phyloP scores from a whole-genome alignment of 306 rosid genomes.

The Pterocarpus macrocarpus region DNA sequence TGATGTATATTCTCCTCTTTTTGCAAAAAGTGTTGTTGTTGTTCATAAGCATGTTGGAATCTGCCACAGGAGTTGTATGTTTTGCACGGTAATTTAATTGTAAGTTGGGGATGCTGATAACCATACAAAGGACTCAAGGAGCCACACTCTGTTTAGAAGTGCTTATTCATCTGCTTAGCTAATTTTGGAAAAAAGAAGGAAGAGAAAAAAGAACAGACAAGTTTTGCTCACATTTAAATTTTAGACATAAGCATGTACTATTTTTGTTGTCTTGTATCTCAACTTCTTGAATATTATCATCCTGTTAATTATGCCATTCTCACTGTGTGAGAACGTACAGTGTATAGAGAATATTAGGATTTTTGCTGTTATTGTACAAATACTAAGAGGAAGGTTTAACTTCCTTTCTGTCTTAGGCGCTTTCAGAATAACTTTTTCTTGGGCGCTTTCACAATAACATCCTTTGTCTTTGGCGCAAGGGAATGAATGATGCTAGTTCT shows the following conservation, averaged over 20 bases:
- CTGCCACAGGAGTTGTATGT: conserved; percentile 25
- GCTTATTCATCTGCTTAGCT: conserved; percentile 31
- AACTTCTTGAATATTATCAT: conserved; percentile 37
- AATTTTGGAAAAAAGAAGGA: not conserved
- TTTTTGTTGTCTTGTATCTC: conserved; percentile 38
- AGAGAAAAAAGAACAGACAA: not conserved
- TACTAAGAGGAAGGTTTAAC: conserved; percentile 17
- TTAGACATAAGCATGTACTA: conserved; percentile 34
- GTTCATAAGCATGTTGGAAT: conserved; percentile 17
- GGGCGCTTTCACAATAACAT: conserved; percentile 14
- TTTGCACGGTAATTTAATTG: conserved; percentile 42
- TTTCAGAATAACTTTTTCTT: not conserved
- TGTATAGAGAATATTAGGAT: conserved; percentile 16
- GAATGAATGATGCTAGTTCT: conserved; percentile 8
- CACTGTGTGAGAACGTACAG: conserved; percentile 43
- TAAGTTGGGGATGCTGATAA: conserved; percentile 43
- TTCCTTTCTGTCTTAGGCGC: not conserved
- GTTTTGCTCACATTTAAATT: conserved; percentile 25
- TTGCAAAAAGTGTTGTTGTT: conserved; percentile 33
- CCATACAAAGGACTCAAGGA: conserved; percentile 16
- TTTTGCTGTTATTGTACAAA: conserved; percentile 33
- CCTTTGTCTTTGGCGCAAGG: conserved; percentile 6
- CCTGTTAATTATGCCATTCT: conserved; percentile 26
- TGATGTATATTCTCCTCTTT: conserved; percentile 47
- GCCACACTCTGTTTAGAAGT: conserved; percentile 8